Evolutionary conservation across 306 rosid species (phyloP), one percentile per base, ranked within the genome.

Genomic region (Cicer cuneatum): DNA sequence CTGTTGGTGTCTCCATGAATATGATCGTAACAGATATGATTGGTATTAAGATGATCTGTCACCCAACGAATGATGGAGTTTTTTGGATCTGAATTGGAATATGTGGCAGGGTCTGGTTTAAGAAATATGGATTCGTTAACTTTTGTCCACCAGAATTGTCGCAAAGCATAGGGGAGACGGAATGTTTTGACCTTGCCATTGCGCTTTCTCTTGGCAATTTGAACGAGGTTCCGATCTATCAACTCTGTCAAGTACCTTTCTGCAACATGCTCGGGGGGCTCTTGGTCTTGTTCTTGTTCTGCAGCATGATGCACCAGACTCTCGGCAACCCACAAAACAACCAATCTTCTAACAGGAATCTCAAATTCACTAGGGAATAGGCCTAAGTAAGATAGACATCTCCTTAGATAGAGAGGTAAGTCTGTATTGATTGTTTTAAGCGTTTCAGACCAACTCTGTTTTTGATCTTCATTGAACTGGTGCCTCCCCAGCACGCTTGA

Each of bases 291-390:
- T n/a, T 42, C 52, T 8, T 48, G 8, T 5, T 38, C 12, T 35
- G 63, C 19, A 6, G 12, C 48, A 4, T 3, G 24, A 62, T 29
- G 18, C 21, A 73, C 72, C 10, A 73, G 10, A 6, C 33, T 74
- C 72, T 72, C 76, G n/a, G 89, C 80, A 39, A 85, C 66, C 89
- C 84, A 82, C 56, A 79, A 51, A 9, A 33, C 61, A 8, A 77
- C 9, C 52, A 82, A 24, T 53, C 89, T 82, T 78, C 87, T 82
- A 0, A 38, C 67, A 2, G 86, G 76, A 67, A 85, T 70, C 53
- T 15, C 81, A 69, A 38, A 82, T 13, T 51, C 39, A 14, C 42
- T 33, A 1, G 85, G 85, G 52, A 85, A 76, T 7, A 76, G 14
- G 13, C 12, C 19, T 2, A 82, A 73, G 53, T 72, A 65, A 57